Base-by-base conservation (phyloP, 495 filamentous ascomycete species). In the Penicillium antarcticum region DNA sequence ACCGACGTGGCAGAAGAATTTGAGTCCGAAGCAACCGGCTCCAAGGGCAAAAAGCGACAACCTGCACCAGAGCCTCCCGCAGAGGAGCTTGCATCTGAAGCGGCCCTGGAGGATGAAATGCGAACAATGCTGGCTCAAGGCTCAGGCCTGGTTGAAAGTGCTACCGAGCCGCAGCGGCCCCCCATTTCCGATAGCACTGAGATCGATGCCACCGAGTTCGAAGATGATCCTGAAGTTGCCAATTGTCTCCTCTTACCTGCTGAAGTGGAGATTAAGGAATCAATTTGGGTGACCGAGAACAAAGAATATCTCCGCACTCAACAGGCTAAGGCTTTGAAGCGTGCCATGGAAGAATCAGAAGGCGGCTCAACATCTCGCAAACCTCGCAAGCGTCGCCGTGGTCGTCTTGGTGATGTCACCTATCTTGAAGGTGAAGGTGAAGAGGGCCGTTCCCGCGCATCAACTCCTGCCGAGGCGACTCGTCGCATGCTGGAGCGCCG, bases 211-310 rank as follows among this genome's bases (percentile, higher is more conserved):
- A 72, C 82, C 24, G 92, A 96, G 65, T 96, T 97, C 60, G 87
- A 82, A 39, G 63, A 65, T 4, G 82, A 95, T 56, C 87, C 87
- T 0, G 94, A 98, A 67, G 88, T 97, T 18, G 63, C 71, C 45
- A 82, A 85, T 55, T 95, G 90, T 67, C 64, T 87, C 35, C 79
- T 97, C n/a, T 73, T 75, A 0, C 76, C 81, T 5, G 74, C 74
- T 2, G 92, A 97, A 67, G 75, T 83, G 2, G 76, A 77, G 4
- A 76, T 91, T 55, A 96, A 96, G 62, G 90, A 95, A 65, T 76
- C 78, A 38, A 88, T 97, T 45, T 98, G 94, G 94, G 80, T 91
- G n/a, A 87, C 91, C 52, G 83, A 89, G 56, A 97, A 97, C 68
- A 87, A 89, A 60, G 88, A 92, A 45, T 98, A 88, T 70, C 76